Base-by-base conservation (phyloP, 108 stramenopile genomes). In the Fragilariopsis cylindrus region DNA sequence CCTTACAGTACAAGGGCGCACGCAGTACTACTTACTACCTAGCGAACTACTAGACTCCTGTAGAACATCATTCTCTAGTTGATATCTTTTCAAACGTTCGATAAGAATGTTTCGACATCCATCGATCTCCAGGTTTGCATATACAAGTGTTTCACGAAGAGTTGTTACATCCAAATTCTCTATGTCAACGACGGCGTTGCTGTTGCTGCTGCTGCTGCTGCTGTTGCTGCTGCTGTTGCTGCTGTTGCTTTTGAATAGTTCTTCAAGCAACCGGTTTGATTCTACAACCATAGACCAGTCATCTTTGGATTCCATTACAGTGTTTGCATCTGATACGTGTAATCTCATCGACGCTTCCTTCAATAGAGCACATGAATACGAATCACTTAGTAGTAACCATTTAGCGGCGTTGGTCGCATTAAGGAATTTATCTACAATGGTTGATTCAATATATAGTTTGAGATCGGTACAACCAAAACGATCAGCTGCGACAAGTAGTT, bases 401-500 rank as follows among this genome's bases (percentile, higher is more conserved):
- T 15, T 15, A 40, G 54, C 54, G 13, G 54, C 21, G 30, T 44
- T 70, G 4, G n/a, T 30, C 9, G 54, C 18, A 9, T 21, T 54
- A 18, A 70, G 52, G 41, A 55, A 56, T 15, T 54, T 42, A 13
- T 70, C 69, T 4, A 54, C 52, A 53, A 70, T 50, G 15, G 21
- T 54, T 15, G 69, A 53, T 30, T 70, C 69, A 41, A 70, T 13
- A 30, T 53, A 55, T 18, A 70, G 69, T 30, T 70, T 70, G 9
- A 70, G 69, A 4, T 70, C 30, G 11, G 30, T 11, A 13, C 69
- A 70, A 30, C 46, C 69, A 54, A 55, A 55, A 40, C 18, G 49
- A 56, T 70, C 54, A 41, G 69, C 69, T 8, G 54, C 69, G 21
- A 70, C 52, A 40, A 70, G 69, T 2, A 70, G n/a, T 54, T 54